Evolutionary conservation across 805 yeast species (phyloP), one percentile per base, ranked within the genome.

Genomic region (Wickerhamiella allomyrinae): DNA sequence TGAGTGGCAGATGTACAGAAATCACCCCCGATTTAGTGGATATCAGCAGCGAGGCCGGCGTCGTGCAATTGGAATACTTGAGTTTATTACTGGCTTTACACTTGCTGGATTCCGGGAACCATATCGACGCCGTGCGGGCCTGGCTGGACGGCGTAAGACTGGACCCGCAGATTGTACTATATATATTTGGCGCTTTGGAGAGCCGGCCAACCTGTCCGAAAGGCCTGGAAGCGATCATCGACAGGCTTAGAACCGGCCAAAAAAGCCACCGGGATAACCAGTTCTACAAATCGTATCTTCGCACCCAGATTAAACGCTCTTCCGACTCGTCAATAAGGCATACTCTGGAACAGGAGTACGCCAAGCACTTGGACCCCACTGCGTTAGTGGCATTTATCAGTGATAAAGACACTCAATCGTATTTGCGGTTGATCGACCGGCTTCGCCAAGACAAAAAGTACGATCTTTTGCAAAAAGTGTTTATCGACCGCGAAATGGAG

Each of bases 61-160:
- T 61, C 13, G 46, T 58, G 7, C 67, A 67, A 43, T 49, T 61
- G 3, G 62, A 68, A 33, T 69, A 65, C 41, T 45, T 68, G 17
- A 62, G 63, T 24, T 49, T 59, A n/a, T 48, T 58, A 34, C 48
- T 66, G 3, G 65, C 60, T 0, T 40, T 68, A 13, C 59, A 60
- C 37, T 46, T 64, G 17, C 44, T 51, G 14, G 47, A 44, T 10
- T 47, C 44, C 3, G 52, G 51, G 9, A 11, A 36, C 5, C 50
- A 48, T 40, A 41, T 43, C 3, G 50, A 48, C 1, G 60, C 63
- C 2, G 43, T 58, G 39, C 56, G 52, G 17, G 52, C 57, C 19
- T 66, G 68, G 64, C 50, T 57, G 1, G 56, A 58, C 42, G 66
- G 63, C 3, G 50, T 50, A 11, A 49, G 49, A 3, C 46, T 59